Conservation (phyloP, 768 basidiomycete genomes). For the Lactifluus piperatus region DNA sequence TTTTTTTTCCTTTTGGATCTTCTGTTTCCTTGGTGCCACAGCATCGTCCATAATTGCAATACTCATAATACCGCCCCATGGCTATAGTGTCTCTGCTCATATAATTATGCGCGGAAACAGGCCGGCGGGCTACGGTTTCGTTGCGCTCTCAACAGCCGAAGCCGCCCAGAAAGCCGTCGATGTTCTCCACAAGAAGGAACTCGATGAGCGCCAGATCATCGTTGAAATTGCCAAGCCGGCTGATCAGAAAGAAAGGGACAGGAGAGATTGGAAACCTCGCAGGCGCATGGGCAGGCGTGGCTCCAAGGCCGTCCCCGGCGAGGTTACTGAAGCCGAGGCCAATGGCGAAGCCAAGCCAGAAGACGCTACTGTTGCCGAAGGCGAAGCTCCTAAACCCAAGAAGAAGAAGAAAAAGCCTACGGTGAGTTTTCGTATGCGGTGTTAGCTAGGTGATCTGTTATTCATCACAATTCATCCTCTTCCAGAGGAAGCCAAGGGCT, state of each 20-base stretch:
- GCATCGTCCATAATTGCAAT: conserved; percentile 6
- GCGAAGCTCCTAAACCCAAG: conserved; percentile 56
- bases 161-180: conserved; percentile 85
- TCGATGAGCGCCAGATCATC: conserved; percentile 83
- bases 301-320: conserved; percentile 78
- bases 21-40: conserved; percentile 4
- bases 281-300: conserved; percentile 82
- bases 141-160: conserved; percentile 70
- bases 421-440: conserved; percentile 29
- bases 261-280: conserved; percentile 58
- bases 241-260: conserved; percentile 79
- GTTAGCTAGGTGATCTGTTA: conserved; percentile 22
- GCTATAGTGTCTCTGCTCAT: conserved; percentile 64
- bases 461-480: conserved; percentile 35
- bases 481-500: conserved; percentile 37
- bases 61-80: conserved; percentile 17
- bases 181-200: conserved; percentile 76
- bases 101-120: conserved; percentile 80
- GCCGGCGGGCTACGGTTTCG: conserved; percentile 91
- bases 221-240: conserved; percentile 90
- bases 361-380: conserved; percentile 42
- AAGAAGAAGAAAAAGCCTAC: conserved; percentile 72
- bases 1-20: conserved; percentile 20
- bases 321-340: conserved; percentile 85
- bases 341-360: conserved; percentile 61